Percentiles rank a stretch among this genome's conserved stretches.
Evolutionary conservation across 1,284 basidiomycete genomes (phyloP).

Genomic region (Prillingera fragicola): DNA sequence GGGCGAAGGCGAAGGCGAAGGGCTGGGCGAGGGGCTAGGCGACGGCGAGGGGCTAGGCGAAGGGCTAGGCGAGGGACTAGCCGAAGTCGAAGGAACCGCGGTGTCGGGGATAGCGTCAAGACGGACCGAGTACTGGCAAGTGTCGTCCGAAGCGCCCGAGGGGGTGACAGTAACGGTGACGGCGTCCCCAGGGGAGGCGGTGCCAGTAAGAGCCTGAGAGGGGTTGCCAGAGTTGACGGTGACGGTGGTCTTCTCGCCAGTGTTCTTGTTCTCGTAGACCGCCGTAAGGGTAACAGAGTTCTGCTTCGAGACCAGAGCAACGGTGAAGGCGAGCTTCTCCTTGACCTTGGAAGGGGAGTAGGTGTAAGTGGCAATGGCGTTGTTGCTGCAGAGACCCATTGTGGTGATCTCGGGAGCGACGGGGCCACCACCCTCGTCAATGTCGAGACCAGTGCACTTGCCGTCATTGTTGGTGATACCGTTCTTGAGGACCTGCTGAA

Average conservation of each 20-base stretch:
- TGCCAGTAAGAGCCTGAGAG: background rate
- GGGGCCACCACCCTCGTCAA: background rate
- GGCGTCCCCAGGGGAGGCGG: background rate
- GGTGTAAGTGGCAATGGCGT: constrained; percentile 5
- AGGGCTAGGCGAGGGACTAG: background rate
- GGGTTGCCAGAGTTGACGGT: constrained; percentile 6
- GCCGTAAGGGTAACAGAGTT: constrained; percentile 6
- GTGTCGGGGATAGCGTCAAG: background rate
- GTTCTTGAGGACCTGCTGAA: constrained; percentile 8
- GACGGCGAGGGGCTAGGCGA: background rate
- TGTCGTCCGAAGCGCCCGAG: constrained; percentile 2
- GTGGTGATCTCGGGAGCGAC: constrained; percentile 10
- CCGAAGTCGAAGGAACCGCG: too few species aligned
- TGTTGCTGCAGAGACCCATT: constrained; percentile 10
- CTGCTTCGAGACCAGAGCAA: constrained; percentile 4
- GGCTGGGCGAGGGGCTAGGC: background rate
- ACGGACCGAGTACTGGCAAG: constrained; percentile 8
- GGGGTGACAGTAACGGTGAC: constrained; percentile 4
- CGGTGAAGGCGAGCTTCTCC: constrained; percentile 4
- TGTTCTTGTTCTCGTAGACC: constrained; percentile 3
- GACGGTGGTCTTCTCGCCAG: constrained; percentile 1
- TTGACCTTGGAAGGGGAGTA: constrained; percentile 2
- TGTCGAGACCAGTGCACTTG: constrained; percentile 2
- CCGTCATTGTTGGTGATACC: constrained; percentile 14
- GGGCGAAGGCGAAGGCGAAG: background rate